Percentiles rank a stretch among this genome's conserved stretches.
phyloP scores from a whole-genome alignment of 495 filamentous ascomycete species.

The Neurospora sp. region DNA sequence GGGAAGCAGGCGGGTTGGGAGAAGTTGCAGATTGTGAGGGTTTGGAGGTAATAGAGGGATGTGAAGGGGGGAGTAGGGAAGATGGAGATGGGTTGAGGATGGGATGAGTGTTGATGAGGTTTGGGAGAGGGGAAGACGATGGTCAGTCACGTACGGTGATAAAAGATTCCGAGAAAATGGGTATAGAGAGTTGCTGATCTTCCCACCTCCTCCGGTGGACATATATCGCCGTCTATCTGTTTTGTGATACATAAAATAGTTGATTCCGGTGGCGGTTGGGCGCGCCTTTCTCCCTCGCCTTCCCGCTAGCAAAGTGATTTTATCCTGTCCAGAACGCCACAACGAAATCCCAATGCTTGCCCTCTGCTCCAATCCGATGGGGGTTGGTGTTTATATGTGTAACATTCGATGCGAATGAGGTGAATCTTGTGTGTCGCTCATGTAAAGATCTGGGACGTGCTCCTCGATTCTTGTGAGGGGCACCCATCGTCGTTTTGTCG shows the following conservation, averaged over 20 bases:
- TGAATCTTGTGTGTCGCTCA: not conserved
- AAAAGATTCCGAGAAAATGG: not conserved
- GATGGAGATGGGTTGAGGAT: not conserved
- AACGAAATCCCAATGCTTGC: not conserved
- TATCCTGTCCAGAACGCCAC: not conserved
- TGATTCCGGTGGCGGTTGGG: not conserved
- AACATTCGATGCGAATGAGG: not conserved
- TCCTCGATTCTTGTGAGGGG: not conserved
- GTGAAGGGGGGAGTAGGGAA: not conserved
- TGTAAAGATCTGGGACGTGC: not conserved
- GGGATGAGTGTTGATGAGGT: not conserved
- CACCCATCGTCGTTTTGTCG: not conserved
- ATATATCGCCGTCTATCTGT: not conserved
- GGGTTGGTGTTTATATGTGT: not conserved
- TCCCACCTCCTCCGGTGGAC: not conserved
- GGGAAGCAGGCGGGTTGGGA: constrained; percentile 89
- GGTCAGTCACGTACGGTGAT: not conserved
- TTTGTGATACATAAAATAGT: not conserved
- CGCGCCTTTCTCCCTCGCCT: not conserved
- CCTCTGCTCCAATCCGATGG: not conserved
- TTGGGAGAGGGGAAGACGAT: not conserved
- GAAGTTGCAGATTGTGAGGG: constrained; percentile 70
- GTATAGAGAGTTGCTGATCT: not conserved
- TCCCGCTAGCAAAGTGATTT: not conserved
- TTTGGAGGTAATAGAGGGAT: constrained; percentile 43